Evolutionary conservation across 2,329 filamentous ascomycete genomes (phyloP).

Genomic region (Nothophaeocryptopus gaeumannii): DNA sequence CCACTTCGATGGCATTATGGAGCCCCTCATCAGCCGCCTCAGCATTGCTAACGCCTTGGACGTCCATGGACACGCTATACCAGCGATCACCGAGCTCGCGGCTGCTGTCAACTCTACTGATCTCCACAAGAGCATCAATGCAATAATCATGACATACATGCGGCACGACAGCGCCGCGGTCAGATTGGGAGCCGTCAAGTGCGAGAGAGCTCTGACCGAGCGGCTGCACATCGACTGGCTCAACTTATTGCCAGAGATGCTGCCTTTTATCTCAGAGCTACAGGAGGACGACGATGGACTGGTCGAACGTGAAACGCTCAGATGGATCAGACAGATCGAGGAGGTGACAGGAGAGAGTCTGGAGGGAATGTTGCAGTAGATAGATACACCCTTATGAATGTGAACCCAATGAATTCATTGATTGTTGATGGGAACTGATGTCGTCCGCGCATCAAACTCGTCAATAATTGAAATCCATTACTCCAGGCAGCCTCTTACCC

Average conservation of each 20-base stretch:
- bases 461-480: no score
- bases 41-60: conserved; percentile 45
- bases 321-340: conserved; percentile 90
- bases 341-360: conserved; percentile 83
- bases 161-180: conserved; percentile 69
- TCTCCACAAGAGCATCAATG: conserved; percentile 88
- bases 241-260: conserved; percentile 84
- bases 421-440: no score
- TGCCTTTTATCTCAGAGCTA: conserved; percentile 91
- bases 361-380: conserved; percentile 71
- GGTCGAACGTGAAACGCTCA: conserved; percentile 83
- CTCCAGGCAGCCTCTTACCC: no score
- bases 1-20: conserved; percentile 73
- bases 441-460: no score
- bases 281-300: conserved; percentile 95
- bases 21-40: conserved; percentile 65
- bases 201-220: conserved; percentile 68
- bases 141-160: conserved; percentile 71
- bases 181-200: conserved; percentile 76
- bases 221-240: conserved; percentile 91
- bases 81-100: conserved; percentile 76
- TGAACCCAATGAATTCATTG: no score
- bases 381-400: neutral
- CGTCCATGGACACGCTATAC: conserved; percentile 55
- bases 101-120: conserved; percentile 77